Percentiles rank a stretch among this genome's conserved stretches.
These are phyloP conservation scores for Herpotrichia juniperi DNA, from an alignment of 2,329 filamentous ascomycete genomes.

Conservation along the genomic window DNA sequence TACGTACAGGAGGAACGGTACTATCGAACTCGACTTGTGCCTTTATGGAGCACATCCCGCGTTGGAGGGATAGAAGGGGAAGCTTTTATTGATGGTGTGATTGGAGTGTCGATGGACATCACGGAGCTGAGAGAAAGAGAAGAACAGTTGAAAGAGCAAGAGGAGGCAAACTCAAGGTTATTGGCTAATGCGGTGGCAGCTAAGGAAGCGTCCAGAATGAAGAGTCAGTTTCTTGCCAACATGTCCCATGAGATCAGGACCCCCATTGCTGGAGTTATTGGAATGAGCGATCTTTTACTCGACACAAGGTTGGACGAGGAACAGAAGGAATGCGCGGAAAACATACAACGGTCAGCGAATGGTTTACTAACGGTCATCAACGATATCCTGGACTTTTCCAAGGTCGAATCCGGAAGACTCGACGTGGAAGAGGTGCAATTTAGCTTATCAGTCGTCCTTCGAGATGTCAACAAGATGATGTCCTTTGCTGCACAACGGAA, in stretches of 20 bases:
- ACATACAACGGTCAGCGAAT: conserved; percentile 79
- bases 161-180: conserved; percentile 71
- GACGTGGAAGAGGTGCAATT: conserved; percentile 85
- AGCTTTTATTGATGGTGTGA: conserved; percentile 70
- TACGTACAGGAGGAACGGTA: conserved; percentile 64
- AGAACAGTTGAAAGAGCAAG: conserved; percentile 66
- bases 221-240: conserved; percentile 79
- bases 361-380: conserved; percentile 87
- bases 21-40: conserved; percentile 74
- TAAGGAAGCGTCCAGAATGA: conserved; percentile 79
- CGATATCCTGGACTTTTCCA: conserved; percentile 89
- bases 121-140: conserved; percentile 73
- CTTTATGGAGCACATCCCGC: conserved; percentile 64
- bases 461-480: conserved; percentile 86
- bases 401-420: conserved; percentile 77
- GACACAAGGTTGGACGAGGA: conserved; percentile 73
- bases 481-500: conserved; percentile 83
- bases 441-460: conserved; percentile 72
- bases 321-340: conserved; percentile 76
- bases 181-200: conserved; percentile 78
- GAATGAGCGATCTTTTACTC: conserved; percentile 76
- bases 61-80: conserved; percentile 58
- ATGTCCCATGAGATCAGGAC: conserved; percentile 84
- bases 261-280: conserved; percentile 80
- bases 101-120: conserved; percentile 80